Percentiles rank a stretch among this genome's conserved stretches.
These are phyloP conservation scores for Ceriops decandra DNA, from an alignment of 345 rosid species.

Conservation along the genomic window DNA sequence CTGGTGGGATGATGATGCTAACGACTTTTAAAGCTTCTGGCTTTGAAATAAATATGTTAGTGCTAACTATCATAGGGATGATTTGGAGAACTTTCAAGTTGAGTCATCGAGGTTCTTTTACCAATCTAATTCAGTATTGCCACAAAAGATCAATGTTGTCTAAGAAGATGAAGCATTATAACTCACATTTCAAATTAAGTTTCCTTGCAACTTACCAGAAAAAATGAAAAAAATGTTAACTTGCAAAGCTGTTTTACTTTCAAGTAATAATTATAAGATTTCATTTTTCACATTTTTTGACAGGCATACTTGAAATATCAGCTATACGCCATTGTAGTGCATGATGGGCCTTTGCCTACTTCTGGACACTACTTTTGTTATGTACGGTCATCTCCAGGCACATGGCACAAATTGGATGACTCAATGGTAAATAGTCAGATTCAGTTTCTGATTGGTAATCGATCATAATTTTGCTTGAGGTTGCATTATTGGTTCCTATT, in stretches of 20 bases:
- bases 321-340: conserved; percentile 78
- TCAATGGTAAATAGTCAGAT: conserved; percentile 36
- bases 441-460: background rate
- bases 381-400: conserved; percentile 59
- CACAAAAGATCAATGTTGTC: background rate
- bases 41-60: no score
- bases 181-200: background rate
- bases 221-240: background rate
- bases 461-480: background rate
- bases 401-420: conserved; percentile 77
- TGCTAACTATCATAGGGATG: no score
- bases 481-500: background rate
- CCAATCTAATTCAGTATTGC: background rate
- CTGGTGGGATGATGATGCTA: no score
- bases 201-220: background rate
- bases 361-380: conserved; percentile 74
- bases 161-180: background rate
- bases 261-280: background rate
- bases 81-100: no score
- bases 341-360: conserved; percentile 48
- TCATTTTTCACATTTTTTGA: background rate
- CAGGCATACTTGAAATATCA: conserved; percentile 56
- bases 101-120: background rate
- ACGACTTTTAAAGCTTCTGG: no score
- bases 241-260: background rate